Conservation (phyloP, 2,329 filamentous ascomycete species). For the Monosporascus sp. region DNA sequence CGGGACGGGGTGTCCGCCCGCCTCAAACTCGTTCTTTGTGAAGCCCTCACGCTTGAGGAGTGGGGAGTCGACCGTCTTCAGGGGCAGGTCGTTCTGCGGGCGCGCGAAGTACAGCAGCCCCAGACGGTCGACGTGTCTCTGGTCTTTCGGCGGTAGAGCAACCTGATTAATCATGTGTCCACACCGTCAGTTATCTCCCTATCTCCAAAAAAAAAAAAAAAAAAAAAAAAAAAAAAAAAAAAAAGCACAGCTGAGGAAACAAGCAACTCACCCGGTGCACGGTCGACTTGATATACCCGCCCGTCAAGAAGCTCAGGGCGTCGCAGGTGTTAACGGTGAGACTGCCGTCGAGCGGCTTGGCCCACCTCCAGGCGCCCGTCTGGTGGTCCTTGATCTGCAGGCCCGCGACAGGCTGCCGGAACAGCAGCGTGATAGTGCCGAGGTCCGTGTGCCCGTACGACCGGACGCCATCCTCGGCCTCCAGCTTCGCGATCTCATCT, state of each 20-base stretch:
- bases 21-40: slow-evolving; percentile 33
- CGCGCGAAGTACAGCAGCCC: slow-evolving; percentile 48
- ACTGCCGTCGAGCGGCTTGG: slow-evolving; percentile 38
- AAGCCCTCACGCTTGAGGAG: slow-evolving; percentile 29
- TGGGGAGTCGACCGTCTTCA: slow-evolving; percentile 34
- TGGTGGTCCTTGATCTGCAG: slow-evolving; percentile 42
- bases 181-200: too few relatives aligned
- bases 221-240: too few relatives aligned
- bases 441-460: slow-evolving; percentile 47
- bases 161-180: slow-evolving; percentile 20
- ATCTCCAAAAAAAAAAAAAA: too few relatives aligned
- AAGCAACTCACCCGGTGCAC: slow-evolving; percentile 24
- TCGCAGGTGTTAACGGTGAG: slow-evolving; percentile 45
- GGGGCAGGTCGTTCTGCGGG: slow-evolving; percentile 32
- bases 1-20: slow-evolving; percentile 24
- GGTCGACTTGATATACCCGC: slow-evolving; percentile 35
- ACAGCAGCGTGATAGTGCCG: slow-evolving; percentile 48
- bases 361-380: slow-evolving; percentile 40
- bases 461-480: slow-evolving; percentile 32
- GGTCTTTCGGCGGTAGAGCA: slow-evolving; percentile 33
- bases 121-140: slow-evolving; percentile 40
- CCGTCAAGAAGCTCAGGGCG: slow-evolving; percentile 40
- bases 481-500: slow-evolving; percentile 37
- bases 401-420: slow-evolving; percentile 49
- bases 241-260: not conserved